A percentile compares a stretch with the other conserved stretches of the same genome.
Conservation (phyloP, 176 grass and related monocot genomes). For the Chloris gayana region DNA sequence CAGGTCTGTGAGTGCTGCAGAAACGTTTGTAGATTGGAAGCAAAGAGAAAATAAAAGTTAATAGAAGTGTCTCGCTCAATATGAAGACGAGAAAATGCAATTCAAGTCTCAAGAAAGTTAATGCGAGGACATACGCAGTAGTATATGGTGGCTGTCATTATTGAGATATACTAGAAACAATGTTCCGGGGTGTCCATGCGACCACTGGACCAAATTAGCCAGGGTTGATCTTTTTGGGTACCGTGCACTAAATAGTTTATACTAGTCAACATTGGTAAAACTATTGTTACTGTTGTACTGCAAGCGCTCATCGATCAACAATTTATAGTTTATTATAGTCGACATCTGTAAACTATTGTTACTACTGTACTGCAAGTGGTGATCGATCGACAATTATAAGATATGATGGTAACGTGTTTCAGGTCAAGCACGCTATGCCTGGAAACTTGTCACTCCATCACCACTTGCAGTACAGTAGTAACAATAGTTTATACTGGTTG, state of each 20-base stretch:
- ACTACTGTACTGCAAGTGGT: too few species aligned
- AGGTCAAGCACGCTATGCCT: not conserved
- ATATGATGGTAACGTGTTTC: not conserved
- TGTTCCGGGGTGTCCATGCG: too few species aligned
- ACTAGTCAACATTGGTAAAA: too few species aligned
- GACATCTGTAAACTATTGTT: too few species aligned
- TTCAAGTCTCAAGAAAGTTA: not conserved
- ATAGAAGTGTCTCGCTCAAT: not conserved
- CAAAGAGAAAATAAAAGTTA: not conserved
- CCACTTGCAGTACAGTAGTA: too few species aligned
- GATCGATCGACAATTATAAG: not conserved
- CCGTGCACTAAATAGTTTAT: not conserved
- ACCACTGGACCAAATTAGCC: too few species aligned
- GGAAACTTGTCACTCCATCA: too few species aligned
- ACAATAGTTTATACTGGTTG: too few species aligned
- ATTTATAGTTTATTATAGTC: too few species aligned
- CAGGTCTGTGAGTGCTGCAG: constrained; percentile 75
- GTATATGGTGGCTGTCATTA: not conserved
- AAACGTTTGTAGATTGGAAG: constrained; percentile 24
- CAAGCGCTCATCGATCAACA: too few species aligned
- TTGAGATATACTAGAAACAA: not conserved
- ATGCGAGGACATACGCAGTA: not conserved
- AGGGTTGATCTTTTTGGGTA: not conserved
- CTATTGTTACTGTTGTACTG: not conserved
- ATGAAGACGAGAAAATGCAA: not conserved